Evolutionary conservation across 2,329 filamentous ascomycete species (phyloP), one percentile per base, ranked within the genome.

Genomic region (Chaetomium olivaceum): DNA sequence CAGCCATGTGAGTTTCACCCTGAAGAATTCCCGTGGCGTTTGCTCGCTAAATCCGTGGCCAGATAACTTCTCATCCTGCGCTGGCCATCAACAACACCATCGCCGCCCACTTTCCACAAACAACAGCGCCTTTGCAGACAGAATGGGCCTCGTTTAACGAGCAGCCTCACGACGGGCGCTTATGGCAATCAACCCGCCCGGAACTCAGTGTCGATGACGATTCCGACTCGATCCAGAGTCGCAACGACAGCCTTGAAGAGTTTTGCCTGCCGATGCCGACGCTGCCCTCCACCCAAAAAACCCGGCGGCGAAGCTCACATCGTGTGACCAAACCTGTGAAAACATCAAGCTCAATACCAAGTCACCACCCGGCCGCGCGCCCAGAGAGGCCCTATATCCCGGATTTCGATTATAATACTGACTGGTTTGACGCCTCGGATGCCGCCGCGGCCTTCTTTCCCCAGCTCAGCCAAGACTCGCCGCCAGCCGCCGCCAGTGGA

Each of bases 171-270:
- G 58, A 54, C 12, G 51, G 50, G 14, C 54, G 65, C 48, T 62
- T 61, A 43, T 70, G 70, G 70, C 58, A 63, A 9, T 46, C 63
- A 21, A 14, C 63, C 19, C 63, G 61, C 3, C 46, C 27, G 0
- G 62, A 55, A 2, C 50, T 66, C 59, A 67, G 62, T 23, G 36
- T 60, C 43, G 70, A 72, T 19, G 70, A 73, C 29, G 71, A 73
- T 36, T 71, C 69, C 19, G 70, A 72, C 39, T 71, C 67, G 11
- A 67, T 66, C 33, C 67, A 55, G 33, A 69, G 66, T 43, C 54
- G 65, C 27, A 65, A 67, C 46, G 68, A 69, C 62, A 65, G 64
- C 52, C 36, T 52, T 11, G 68, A 70, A 11, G 65, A 69, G 4
- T 29, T 62, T 12, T 65, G 52, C 7, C 31, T 55, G 3, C 51